Evolutionary conservation across 2,329 filamentous ascomycete species (phyloP).

Genomic region (Fusarium torulosum): DNA sequence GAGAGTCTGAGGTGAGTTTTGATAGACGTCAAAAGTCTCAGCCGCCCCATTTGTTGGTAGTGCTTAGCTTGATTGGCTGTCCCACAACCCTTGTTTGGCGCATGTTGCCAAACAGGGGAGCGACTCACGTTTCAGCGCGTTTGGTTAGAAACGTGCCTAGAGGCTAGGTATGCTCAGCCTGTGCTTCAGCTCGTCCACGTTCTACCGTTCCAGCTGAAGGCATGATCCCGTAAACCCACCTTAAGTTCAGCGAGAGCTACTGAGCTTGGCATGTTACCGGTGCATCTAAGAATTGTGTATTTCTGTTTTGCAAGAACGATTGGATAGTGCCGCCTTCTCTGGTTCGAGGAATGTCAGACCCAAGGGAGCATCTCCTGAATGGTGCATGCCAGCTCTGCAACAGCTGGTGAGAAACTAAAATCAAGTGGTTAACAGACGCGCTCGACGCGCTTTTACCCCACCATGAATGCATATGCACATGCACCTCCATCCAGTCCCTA

Average conservation of each 20-base stretch:
- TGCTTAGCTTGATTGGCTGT: slow-evolving; percentile 23
- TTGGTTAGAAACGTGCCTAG: slow-evolving; percentile 34
- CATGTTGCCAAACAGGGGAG: slow-evolving; percentile 45
- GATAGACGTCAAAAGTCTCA: slow-evolving; percentile 40
- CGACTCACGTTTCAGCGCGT: slow-evolving; percentile 51
- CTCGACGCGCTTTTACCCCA: slow-evolving; percentile 39
- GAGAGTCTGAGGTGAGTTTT: slow-evolving; percentile 10
- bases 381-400: slow-evolving; percentile 42
- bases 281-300: slow-evolving; percentile 15
- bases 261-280: slow-evolving; percentile 38
- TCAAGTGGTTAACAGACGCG: slow-evolving; percentile 43
- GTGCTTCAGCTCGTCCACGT: slow-evolving; percentile 26
- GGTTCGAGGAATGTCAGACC: slow-evolving; percentile 17
- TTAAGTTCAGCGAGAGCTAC: slow-evolving; percentile 34
- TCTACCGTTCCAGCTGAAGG: slow-evolving; percentile 40
- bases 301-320: slow-evolving; percentile 1
- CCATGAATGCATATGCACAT: slow-evolving; percentile 38
- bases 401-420: slow-evolving; percentile 24
- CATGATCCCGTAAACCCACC: slow-evolving; percentile 42
- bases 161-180: slow-evolving; percentile 23
- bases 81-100: slow-evolving; percentile 37
- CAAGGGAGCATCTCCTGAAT: slow-evolving; percentile 37
- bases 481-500: slow-evolving; percentile 10
- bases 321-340: not conserved
- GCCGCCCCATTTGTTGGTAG: slow-evolving; percentile 21